Percentiles rank a stretch among this genome's conserved stretches.
These are phyloP conservation scores for Globisporangium acanthophoron DNA, from an alignment of 352 stramenopile species.

Conservation along the genomic window DNA sequence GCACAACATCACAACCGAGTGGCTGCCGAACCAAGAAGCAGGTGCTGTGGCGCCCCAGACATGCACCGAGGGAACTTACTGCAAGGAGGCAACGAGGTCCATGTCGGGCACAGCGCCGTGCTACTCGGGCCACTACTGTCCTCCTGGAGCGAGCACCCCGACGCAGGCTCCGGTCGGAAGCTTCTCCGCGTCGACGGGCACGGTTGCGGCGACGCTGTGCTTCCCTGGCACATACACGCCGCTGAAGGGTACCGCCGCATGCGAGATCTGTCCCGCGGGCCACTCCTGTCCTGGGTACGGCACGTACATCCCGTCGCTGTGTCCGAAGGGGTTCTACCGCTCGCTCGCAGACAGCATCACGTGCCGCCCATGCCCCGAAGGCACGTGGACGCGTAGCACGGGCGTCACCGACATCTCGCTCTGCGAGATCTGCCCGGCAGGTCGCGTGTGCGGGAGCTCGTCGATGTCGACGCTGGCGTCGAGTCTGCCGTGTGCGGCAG, in stretches of 20 bases:
- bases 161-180: conserved; percentile 90
- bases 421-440: conserved; percentile 94
- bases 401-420: conserved; percentile 93
- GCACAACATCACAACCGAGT: conserved; percentile 88
- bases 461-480: conserved; percentile 82
- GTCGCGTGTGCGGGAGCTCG: conserved; percentile 89
- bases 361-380: conserved; percentile 92
- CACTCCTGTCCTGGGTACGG: conserved; percentile 93
- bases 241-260: conserved; percentile 82
- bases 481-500: conserved; percentile 88
- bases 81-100: conserved; percentile 71
- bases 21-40: conserved; percentile 81
- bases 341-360: conserved; percentile 94
- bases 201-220: conserved; percentile 92
- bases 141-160: conserved; percentile 81
- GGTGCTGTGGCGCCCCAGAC: conserved; percentile 86
- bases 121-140: conserved; percentile 95
- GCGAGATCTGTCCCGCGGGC: conserved; percentile 91
- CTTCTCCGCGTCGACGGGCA: conserved; percentile 84
- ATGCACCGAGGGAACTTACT: conserved; percentile 96
- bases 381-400: conserved; percentile 91
- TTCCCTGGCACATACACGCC: conserved; percentile 96
- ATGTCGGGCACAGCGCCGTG: conserved; percentile 84
- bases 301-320: conserved; percentile 95
- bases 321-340: conserved; percentile 90